Evolutionary conservation across 352 stramenopile genomes (phyloP).

Genomic region (Aphanomyces astaci): DNA sequence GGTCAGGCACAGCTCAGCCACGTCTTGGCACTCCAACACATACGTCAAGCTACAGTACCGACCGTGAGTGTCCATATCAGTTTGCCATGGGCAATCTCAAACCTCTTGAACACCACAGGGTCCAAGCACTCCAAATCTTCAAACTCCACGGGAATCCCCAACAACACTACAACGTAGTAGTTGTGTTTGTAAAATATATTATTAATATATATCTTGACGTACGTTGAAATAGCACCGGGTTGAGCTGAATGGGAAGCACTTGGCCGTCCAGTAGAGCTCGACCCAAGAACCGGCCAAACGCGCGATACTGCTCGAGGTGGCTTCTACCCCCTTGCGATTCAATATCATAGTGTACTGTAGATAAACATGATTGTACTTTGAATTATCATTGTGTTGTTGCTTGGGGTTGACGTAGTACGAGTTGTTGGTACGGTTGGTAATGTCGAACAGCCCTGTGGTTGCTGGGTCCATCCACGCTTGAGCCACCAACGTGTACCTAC

Average conservation of each 20-base stretch:
- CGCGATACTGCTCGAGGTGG: conserved; percentile 48
- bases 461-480: too few relatives aligned
- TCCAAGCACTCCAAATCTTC: conserved; percentile 87
- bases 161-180: conserved; percentile 43
- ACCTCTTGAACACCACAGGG: conserved; percentile 44
- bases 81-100: not conserved
- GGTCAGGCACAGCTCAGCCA: conserved; percentile 60
- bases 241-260: conserved; percentile 60
- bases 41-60: conserved; percentile 38
- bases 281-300: conserved; percentile 55
- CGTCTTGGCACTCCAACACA: conserved; percentile 55
- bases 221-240: conserved; percentile 69
- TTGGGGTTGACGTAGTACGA: too few relatives aligned
- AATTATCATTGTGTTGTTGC: too few relatives aligned
- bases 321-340: not conserved
- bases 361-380: conserved; percentile 47
- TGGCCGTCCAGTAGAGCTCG: conserved; percentile 60
- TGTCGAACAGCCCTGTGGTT: too few relatives aligned
- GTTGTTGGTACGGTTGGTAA: too few relatives aligned
- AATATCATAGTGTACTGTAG: too few relatives aligned
- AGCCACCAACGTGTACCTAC: too few relatives aligned
- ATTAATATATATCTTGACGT: too few relatives aligned
- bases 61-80: not conserved
- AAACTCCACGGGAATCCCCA: conserved; percentile 91
- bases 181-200: not conserved